A percentile compares a stretch with the other conserved stretches of the same genome.
Conservation (phyloP, 805 yeast species). For the Sugiyamaella valdiviana region DNA sequence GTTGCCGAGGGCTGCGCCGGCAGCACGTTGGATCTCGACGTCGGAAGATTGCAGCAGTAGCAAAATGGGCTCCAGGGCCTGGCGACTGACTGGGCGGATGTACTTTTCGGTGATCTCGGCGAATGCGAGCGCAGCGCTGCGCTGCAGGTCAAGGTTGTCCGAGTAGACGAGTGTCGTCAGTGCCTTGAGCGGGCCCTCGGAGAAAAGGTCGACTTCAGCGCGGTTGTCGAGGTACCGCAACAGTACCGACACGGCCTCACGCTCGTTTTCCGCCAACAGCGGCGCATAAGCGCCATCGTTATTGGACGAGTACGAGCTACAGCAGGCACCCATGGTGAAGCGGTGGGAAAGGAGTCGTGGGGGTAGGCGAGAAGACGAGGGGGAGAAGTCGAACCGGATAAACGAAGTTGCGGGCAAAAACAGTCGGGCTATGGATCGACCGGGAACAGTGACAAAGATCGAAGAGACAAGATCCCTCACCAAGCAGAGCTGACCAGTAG, state of each 20-base stretch:
- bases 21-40: slow-evolving; percentile 95
- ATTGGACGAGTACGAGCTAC: slow-evolving; percentile 16
- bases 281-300: slow-evolving; percentile 59
- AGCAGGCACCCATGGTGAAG: slow-evolving; percentile 18
- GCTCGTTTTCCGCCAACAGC: slow-evolving; percentile 86
- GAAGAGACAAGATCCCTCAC: too few species aligned
- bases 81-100: slow-evolving; percentile 82
- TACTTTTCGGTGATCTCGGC: slow-evolving; percentile 96
- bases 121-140: slow-evolving; percentile 96
- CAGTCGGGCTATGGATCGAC: too few species aligned
- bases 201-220: slow-evolving; percentile 72
- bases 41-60: slow-evolving; percentile 81
- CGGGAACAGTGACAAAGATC: background rate
- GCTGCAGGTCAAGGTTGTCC: slow-evolving; percentile 88
- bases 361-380: background rate
- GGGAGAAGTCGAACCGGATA: background rate
- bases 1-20: slow-evolving; percentile 98
- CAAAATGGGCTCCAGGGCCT: slow-evolving; percentile 88
- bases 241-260: slow-evolving; percentile 90
- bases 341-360: background rate
- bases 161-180: slow-evolving; percentile 89
- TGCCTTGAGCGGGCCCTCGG: slow-evolving; percentile 75
- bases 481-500: too few species aligned
- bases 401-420: too few species aligned
- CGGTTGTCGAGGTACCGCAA: slow-evolving; percentile 81